phyloP scores from a whole-genome alignment of 495 filamentous ascomycete genomes.

The Tetracladium setigerum region DNA sequence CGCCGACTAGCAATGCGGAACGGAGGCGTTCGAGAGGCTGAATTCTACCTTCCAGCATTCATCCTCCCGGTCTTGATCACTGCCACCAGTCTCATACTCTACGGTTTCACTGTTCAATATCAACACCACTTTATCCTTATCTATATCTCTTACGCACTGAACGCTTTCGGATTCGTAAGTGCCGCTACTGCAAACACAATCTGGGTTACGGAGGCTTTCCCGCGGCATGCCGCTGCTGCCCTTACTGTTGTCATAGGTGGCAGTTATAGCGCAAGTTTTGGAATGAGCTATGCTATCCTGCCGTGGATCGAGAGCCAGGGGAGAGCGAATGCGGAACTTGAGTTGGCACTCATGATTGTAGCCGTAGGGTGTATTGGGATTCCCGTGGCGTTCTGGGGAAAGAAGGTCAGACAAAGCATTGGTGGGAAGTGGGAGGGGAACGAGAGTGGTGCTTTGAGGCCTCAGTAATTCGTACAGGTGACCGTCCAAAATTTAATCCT shows the following conservation, averaged over 20 bases:
- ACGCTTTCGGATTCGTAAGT: neutral
- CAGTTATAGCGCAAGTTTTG: constrained; percentile 1
- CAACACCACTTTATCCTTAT: constrained; percentile 1
- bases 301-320: constrained; percentile 3
- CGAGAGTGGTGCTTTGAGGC: no score
- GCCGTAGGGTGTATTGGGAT: neutral
- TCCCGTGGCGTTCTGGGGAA: constrained; percentile 1
- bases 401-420: no score
- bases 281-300: neutral
- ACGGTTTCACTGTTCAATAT: neutral
- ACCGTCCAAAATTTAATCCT: no score
- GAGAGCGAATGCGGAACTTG: neutral
- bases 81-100: constrained; percentile 1
- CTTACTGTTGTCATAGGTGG: neutral
- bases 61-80: constrained; percentile 3
- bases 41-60: constrained; percentile 6
- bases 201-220: constrained; percentile 7
- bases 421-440: no score
- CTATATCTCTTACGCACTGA: neutral
- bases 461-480: no score
- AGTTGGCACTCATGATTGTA: neutral
- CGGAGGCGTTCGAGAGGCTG: constrained; percentile 3
- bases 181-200: neutral
- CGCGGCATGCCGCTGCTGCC: neutral
- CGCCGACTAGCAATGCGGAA: neutral